These are phyloP conservation scores for Mortierella polycephala DNA, from an alignment of 371 early-diverging fungal species.

Conservation along the genomic window DNA sequence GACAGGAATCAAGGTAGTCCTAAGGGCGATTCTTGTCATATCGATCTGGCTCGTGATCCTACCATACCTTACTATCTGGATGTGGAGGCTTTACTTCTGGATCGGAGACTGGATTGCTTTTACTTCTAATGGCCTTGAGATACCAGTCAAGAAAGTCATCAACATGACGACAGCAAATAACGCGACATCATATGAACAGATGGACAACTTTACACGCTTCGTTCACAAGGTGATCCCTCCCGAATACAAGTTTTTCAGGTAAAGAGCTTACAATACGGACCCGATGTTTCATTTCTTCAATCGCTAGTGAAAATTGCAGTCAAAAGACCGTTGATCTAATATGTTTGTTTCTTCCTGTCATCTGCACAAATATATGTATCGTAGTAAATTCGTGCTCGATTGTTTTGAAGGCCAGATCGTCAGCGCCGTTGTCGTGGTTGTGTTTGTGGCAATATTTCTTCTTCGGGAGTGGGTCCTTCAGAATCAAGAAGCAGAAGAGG, in stretches of 20 bases:
- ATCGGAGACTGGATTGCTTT: slow-evolving; percentile 65
- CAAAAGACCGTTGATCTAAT: too few species aligned
- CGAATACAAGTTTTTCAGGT: slow-evolving; percentile 45
- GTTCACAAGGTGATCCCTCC: slow-evolving; percentile 36
- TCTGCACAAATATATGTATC: too few species aligned
- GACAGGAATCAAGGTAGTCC: slow-evolving; percentile 14
- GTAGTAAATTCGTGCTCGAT: slow-evolving; percentile 75
- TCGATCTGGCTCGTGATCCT: slow-evolving; percentile 83
- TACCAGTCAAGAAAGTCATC: slow-evolving; percentile 1
- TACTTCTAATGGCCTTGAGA: slow-evolving; percentile 31
- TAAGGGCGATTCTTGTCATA: slow-evolving; percentile 67
- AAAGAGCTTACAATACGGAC: not conserved
- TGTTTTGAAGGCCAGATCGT: slow-evolving; percentile 89
- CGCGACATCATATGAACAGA: slow-evolving; percentile 14
- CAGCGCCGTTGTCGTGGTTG: slow-evolving; percentile 75
- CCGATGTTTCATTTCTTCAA: not conserved
- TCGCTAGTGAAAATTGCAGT: too few species aligned
- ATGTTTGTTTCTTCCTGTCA: too few species aligned
- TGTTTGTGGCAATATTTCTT: slow-evolving; percentile 80
- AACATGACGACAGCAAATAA: slow-evolving; percentile 3
- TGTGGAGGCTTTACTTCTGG: slow-evolving; percentile 82
- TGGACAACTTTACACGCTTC: slow-evolving; percentile 20
- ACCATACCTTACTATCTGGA: slow-evolving; percentile 84
- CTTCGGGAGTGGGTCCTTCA: slow-evolving; percentile 89
- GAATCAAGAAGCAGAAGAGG: slow-evolving; percentile 61